Conservation (phyloP, 805 yeast species). For the Zygotorulaspora florentina region DNA sequence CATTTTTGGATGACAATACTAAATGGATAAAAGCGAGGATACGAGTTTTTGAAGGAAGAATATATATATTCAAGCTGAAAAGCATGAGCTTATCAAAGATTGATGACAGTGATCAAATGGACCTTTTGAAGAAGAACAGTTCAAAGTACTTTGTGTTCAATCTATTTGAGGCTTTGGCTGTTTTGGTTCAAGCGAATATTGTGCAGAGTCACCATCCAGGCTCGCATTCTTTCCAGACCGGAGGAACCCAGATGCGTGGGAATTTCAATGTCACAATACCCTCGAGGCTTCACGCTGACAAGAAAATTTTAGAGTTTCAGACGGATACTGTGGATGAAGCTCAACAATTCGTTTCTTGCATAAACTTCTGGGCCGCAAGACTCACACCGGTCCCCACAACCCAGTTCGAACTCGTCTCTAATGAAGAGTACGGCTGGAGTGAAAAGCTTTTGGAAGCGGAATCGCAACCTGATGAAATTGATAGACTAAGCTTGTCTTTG, state of each 20-base stretch:
- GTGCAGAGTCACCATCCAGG: constrained; percentile 12
- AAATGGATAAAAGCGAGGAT: constrained; percentile 24
- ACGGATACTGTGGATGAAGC: constrained; percentile 68
- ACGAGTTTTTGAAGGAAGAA: constrained; percentile 27
- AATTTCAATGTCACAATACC: constrained; percentile 29
- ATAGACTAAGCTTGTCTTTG: constrained; percentile 5
- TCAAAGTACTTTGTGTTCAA: constrained; percentile 22
- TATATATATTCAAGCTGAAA: constrained; percentile 21
- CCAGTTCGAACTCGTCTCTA: constrained; percentile 65
- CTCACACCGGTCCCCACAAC: constrained; percentile 71
- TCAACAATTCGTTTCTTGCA: constrained; percentile 62
- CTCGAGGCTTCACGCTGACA: constrained; percentile 16
- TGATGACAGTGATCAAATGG: constrained; percentile 9
- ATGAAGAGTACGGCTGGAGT: constrained; percentile 79
- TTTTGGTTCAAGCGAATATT: constrained; percentile 29
- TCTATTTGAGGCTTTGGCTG: constrained; percentile 28
- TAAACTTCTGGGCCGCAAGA: constrained; percentile 89
- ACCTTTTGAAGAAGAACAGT: constrained; percentile 10
- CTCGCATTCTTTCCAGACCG: background rate
- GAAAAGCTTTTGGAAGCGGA: constrained; percentile 14
- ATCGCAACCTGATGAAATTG: background rate
- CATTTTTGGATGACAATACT: constrained; percentile 22
- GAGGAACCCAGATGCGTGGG: constrained; percentile 7
- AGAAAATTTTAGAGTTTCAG: constrained; percentile 51
- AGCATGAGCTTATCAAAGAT: constrained; percentile 1